Percentiles rank a stretch among this genome's conserved stretches.
Conservation (phyloP, 192 early-diverging fungal genomes). For the Paraglomus brasilianum region DNA sequence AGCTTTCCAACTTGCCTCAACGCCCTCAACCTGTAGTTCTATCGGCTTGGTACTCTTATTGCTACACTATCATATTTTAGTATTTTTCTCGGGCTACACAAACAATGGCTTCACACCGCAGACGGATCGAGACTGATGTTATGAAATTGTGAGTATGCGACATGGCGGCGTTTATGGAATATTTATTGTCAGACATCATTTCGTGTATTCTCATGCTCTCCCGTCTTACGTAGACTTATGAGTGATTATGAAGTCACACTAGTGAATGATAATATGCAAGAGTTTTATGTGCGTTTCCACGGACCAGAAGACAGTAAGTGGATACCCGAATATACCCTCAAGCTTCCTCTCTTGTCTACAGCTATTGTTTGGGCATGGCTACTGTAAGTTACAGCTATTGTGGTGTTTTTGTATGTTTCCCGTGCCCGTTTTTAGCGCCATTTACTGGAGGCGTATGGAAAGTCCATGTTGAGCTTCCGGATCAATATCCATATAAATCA, state of each 20-base stretch:
- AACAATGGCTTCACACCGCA: constrained; percentile 82
- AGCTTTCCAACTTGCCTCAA: too few relatives aligned
- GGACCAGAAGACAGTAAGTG: constrained; percentile 92
- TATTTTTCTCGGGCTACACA: too few relatives aligned
- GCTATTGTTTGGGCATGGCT: not conserved
- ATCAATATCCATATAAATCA: constrained; percentile 99
- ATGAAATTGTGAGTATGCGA: constrained; percentile 89
- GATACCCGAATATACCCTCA: not conserved
- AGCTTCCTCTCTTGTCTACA: not conserved
- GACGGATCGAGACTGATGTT: constrained; percentile 97
- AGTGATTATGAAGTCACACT: constrained; percentile 98
- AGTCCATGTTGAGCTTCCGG: constrained; percentile 96
- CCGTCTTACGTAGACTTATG: constrained; percentile 74
- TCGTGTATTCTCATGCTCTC: constrained; percentile 1
- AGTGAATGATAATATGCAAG: constrained; percentile 99
- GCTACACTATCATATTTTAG: too few relatives aligned
- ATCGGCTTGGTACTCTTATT: too few relatives aligned
- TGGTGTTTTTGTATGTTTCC: not conserved
- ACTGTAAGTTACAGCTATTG: constrained; percentile 7
- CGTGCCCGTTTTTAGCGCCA: constrained; percentile 63
- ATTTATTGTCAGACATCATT: not conserved
- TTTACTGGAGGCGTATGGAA: constrained; percentile 96
- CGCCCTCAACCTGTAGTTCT: too few relatives aligned
- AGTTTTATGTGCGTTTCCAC: constrained; percentile 91
- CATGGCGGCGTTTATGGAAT: too few relatives aligned